phyloP scores from a whole-genome alignment of 2,329 filamentous ascomycete species.

The Aspergillus sp. region DNA sequence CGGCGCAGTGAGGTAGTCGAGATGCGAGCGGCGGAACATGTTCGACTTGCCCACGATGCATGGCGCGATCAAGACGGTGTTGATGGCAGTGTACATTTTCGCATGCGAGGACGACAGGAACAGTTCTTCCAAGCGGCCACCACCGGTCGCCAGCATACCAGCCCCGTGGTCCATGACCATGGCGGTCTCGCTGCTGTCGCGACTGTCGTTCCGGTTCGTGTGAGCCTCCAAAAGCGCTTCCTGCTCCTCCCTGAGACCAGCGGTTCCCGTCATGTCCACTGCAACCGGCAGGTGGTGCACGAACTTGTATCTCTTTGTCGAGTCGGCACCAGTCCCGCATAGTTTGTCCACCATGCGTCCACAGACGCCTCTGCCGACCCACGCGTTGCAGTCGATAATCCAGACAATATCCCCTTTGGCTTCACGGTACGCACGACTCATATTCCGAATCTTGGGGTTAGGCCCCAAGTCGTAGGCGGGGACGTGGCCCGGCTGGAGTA shows the following conservation, averaged over 20 bases:
- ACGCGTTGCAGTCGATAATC: slow-evolving; percentile 96
- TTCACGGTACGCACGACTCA: slow-evolving; percentile 89
- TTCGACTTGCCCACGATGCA: slow-evolving; percentile 97
- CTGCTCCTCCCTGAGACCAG: slow-evolving; percentile 28
- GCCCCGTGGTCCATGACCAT: slow-evolving; percentile 18
- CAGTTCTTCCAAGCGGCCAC: slow-evolving; percentile 86
- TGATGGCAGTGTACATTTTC: slow-evolving; percentile 98
- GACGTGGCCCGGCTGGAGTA: slow-evolving; percentile 57
- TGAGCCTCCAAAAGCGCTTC: slow-evolving; percentile 28
- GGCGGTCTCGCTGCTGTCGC: slow-evolving; percentile 3
- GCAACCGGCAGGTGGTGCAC: slow-evolving; percentile 91
- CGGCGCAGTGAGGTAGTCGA: slow-evolving; percentile 68
- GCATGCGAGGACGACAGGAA: slow-evolving; percentile 93
- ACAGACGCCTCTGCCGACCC: slow-evolving; percentile 76
- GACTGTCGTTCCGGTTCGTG: slow-evolving; percentile 14
- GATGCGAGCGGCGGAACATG: slow-evolving; percentile 93
- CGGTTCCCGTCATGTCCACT: slow-evolving; percentile 64
- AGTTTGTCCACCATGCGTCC: slow-evolving; percentile 89
- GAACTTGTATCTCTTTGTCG: slow-evolving; percentile 71
- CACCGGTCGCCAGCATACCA: slow-evolving; percentile 53
- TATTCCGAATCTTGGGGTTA: slow-evolving; percentile 98
- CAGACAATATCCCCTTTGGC: slow-evolving; percentile 86
- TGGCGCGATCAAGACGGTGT: slow-evolving; percentile 84
- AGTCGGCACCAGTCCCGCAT: slow-evolving; percentile 61
- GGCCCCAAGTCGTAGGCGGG: slow-evolving; percentile 70